A percentile compares a stretch with the other conserved stretches of the same genome.
Conservation (phyloP, 768 basidiomycete species). For the Saitozyma podzolica region DNA sequence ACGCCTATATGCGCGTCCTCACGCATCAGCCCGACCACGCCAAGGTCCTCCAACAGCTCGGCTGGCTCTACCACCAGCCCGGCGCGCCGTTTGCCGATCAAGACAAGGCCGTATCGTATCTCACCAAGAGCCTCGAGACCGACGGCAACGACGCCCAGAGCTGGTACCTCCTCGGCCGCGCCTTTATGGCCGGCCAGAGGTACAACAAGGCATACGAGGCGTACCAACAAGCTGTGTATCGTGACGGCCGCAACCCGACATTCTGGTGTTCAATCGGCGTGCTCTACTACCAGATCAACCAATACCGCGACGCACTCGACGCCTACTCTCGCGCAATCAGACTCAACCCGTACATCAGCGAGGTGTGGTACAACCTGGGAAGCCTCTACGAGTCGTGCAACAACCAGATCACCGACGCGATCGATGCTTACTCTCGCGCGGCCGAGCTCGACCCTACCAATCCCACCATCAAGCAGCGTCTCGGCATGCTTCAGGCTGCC, state of each 20-base stretch:
- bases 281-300: conserved; percentile 99
- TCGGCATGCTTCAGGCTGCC: conserved; percentile 74
- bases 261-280: conserved; percentile 99
- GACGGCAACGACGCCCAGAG: conserved; percentile 95
- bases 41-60: conserved; percentile 95
- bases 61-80: conserved; percentile 96
- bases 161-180: conserved; percentile 97
- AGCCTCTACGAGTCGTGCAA: conserved; percentile 97
- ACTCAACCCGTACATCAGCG: conserved; percentile 95
- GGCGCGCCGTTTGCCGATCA: conserved; percentile 94
- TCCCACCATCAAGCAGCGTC: conserved; percentile 73
- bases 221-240: conserved; percentile 98
- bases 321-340: conserved; percentile 98
- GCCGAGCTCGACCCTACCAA: conserved; percentile 90
- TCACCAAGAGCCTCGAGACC: conserved; percentile 92
- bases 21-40: conserved; percentile 89
- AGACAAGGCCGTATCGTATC: conserved; percentile 86
- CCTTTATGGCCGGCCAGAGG: conserved; percentile 97
- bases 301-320: conserved; percentile 96
- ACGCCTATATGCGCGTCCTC: conserved; percentile 94
- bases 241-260: conserved; percentile 96
- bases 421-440: conserved; percentile 95
- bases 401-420: conserved; percentile 97
- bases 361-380: conserved; percentile 96
- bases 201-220: conserved; percentile 99